A percentile compares a stretch with the other conserved stretches of the same genome.
Conservation (phyloP, 2,329 filamentous ascomycete species). For the Phialocephala subalpina region DNA sequence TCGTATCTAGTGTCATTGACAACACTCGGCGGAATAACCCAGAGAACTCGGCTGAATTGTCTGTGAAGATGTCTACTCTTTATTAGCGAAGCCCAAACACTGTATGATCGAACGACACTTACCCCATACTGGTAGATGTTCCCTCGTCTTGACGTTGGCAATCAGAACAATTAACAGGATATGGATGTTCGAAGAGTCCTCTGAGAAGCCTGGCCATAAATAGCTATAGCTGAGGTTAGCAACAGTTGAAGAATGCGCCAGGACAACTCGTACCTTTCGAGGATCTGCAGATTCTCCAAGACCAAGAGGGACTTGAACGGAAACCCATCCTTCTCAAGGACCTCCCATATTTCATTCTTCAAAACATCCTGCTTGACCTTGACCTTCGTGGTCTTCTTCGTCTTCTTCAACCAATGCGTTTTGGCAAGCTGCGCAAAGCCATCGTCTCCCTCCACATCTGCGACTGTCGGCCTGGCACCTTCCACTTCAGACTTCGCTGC, state of each 20-base stretch:
- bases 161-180: constrained; percentile 87
- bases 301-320: constrained; percentile 78
- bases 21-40: constrained; percentile 88
- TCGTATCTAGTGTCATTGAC: constrained; percentile 81
- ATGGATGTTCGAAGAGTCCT: constrained; percentile 90
- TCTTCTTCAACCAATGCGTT: constrained; percentile 81
- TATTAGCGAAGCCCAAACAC: constrained; percentile 23
- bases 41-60: constrained; percentile 83
- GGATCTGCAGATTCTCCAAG: constrained; percentile 87
- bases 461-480: constrained; percentile 67
- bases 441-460: constrained; percentile 75
- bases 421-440: constrained; percentile 80
- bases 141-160: constrained; percentile 86
- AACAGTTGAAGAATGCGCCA: constrained; percentile 6
- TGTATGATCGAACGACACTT: constrained; percentile 40
- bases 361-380: constrained; percentile 83
- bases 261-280: constrained; percentile 74
- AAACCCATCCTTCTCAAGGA: constrained; percentile 83
- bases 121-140: constrained; percentile 90
- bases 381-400: constrained; percentile 66
- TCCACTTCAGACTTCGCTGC: constrained; percentile 46
- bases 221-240: constrained; percentile 65
- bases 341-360: constrained; percentile 89
- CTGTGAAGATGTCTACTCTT: constrained; percentile 74
- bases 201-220: constrained; percentile 91